Percentiles rank a stretch among this genome's conserved stretches.
These are phyloP conservation scores for Coriaria nepalensis DNA, from an alignment of 306 rosid genomes.

Conservation along the genomic window DNA sequence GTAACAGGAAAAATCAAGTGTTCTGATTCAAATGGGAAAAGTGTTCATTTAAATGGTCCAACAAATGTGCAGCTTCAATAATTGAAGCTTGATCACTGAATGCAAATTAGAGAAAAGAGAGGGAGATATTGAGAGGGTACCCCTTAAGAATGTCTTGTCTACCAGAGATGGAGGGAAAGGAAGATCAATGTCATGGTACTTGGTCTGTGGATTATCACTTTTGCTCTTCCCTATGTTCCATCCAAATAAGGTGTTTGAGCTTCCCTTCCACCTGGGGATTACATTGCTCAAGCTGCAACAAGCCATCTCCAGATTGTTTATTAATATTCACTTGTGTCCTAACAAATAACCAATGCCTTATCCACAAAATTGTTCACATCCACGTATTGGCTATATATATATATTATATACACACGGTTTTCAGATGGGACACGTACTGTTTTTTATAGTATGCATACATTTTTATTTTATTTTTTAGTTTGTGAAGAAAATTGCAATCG, in stretches of 20 bases:
- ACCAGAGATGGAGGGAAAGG: slow-evolving; percentile 59
- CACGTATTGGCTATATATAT: no score
- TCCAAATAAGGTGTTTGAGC: slow-evolving; percentile 45
- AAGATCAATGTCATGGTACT: slow-evolving; percentile 64
- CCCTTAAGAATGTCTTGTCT: slow-evolving; percentile 53
- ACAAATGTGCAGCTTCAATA: no score
- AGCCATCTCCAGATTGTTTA: no score
- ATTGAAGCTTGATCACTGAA: no score
- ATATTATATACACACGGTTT: no score
- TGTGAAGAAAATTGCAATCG: no score
- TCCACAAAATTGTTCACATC: slow-evolving; percentile 7
- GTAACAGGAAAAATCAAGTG: no score
- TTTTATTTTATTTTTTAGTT: no score
- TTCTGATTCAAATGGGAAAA: no score
- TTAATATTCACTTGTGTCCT: slow-evolving; percentile 7
- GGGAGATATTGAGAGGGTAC: slow-evolving; percentile 26
- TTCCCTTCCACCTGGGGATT: slow-evolving; percentile 24
- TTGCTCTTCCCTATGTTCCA: slow-evolving; percentile 49
- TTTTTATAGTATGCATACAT: no score
- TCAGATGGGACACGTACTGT: slow-evolving; percentile 6
- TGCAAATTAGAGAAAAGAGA: no score
- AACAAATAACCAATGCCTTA: slow-evolving; percentile 20
- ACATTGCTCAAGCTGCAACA: slow-evolving; percentile 29
- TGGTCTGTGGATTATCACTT: slow-evolving; percentile 33
- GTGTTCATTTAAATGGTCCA: no score